phyloP scores from a whole-genome alignment of 2,329 filamentous ascomycete species.

The Penicillium sp. region DNA sequence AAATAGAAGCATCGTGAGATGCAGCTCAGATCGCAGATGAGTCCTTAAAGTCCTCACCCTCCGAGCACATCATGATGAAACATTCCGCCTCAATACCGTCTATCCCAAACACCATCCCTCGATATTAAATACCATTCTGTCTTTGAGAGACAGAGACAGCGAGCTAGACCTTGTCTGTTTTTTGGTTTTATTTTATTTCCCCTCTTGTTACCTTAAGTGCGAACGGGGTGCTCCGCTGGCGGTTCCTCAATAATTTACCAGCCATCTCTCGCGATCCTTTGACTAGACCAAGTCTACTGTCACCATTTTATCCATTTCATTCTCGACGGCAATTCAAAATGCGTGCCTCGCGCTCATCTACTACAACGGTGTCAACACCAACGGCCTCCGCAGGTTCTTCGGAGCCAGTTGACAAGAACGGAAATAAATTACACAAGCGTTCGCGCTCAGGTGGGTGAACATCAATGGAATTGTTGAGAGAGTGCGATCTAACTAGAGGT shows the following conservation, averaged over 20 bases:
- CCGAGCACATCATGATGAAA: conserved; percentile 13
- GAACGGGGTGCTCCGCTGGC: background rate
- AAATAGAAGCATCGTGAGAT: conserved; percentile 6
- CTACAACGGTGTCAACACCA: background rate
- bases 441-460: conserved; percentile 82
- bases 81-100: conserved; percentile 4
- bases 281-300: background rate
- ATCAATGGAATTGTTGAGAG: conserved; percentile 1
- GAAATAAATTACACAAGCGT: conserved; percentile 76
- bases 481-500: background rate
- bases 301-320: background rate
- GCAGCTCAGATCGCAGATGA: conserved; percentile 1
- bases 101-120: background rate
- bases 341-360: background rate
- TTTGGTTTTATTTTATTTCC: background rate
- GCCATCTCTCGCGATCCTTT: background rate
- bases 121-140: background rate
- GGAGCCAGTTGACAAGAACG: background rate
- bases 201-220: background rate
- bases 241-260: background rate
- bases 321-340: conserved; percentile 8
- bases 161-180: background rate
- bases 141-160: background rate
- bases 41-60: conserved; percentile 9
- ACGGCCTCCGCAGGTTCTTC: background rate